These are phyloP conservation scores for Naganishia onofrii DNA, from an alignment of 768 basidiomycete species.

Conservation along the genomic window DNA sequence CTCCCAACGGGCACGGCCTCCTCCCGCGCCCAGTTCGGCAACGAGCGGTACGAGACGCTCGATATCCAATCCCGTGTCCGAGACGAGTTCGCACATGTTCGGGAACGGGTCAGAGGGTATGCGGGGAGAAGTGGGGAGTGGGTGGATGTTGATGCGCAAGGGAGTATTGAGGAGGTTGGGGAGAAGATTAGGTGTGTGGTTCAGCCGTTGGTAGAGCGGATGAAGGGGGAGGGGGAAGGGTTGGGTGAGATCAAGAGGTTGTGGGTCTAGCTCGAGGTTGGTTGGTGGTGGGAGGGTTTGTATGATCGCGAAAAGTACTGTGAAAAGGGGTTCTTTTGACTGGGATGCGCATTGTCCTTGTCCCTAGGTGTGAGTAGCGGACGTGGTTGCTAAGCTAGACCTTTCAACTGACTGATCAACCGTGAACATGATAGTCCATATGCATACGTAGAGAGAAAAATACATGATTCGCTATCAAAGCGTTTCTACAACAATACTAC, in stretches of 20 bases:
- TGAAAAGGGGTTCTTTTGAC: too few species aligned
- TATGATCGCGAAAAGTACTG: too few species aligned
- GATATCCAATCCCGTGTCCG: slow-evolving; percentile 63
- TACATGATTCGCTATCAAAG: too few species aligned
- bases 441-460: too few species aligned
- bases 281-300: too few species aligned
- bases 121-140: slow-evolving; percentile 38
- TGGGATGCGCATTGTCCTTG: too few species aligned
- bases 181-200: slow-evolving; percentile 38
- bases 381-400: too few species aligned
- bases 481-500: too few species aligned
- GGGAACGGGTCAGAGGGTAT: slow-evolving; percentile 33
- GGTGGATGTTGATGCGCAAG: slow-evolving; percentile 40
- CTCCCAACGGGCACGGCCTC: slow-evolving; percentile 69
- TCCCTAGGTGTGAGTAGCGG: too few species aligned
- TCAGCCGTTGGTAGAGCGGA: slow-evolving; percentile 20
- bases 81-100: slow-evolving; percentile 42
- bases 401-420: too few species aligned
- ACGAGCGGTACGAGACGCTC: slow-evolving; percentile 79
- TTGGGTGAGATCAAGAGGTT: slow-evolving; percentile 26
- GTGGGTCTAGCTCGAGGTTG: slow-evolving; percentile 26
- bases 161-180: slow-evolving; percentile 42
- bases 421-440: too few species aligned
- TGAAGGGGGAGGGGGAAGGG: slow-evolving; percentile 20
- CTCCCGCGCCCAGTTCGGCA: slow-evolving; percentile 74